Evolutionary conservation across 805 yeast genomes (phyloP), one percentile per base, ranked within the genome.

Genomic region (Scheffersomyces spartinae): DNA sequence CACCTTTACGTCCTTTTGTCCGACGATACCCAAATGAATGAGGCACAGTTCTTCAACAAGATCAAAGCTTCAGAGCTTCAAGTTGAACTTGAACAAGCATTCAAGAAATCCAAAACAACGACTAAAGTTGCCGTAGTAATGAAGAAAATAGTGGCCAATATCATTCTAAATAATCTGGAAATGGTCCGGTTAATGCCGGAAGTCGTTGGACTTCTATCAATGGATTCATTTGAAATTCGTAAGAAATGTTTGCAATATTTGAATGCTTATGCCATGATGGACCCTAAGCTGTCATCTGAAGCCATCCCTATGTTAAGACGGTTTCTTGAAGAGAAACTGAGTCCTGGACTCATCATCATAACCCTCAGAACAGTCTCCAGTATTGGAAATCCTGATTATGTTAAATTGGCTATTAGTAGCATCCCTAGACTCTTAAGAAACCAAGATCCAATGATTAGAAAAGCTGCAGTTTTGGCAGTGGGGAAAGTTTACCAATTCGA

Each of bases 161-260:
- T 84, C 49, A 77, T 93, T 5, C 63, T 84, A 51, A 84, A 85
- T 25, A 83, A 82, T 47, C 66, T 66, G 29, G 95, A 88, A 43
- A 71, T 85, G 70, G 61, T 72, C 7, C 47, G 54, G 11, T 45
- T 88, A 28, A 68, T 76, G 41, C 74, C 75, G 1, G 93, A 82
- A 26, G 65, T 83, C 5, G 31, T 71, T 5, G 43, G 47, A 18
- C 50, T 75, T n/a, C 55, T 79, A 41, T 57, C 60, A 23, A 47
- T 37, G 15, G 66, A 65, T 36, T 94, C 83, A 49, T 31, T 73
- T 16, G 93, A 81, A 36, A 59, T 77, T 27, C 71, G 81, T 42
- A 68, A 78, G 33, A 61, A 83, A 56, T 75, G 86, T 35, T 74
- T 72, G 40, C 69, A 78, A 23, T 85, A 64, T 39, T 46, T 85